These are phyloP conservation scores for Pestalotiopsis sp. DNA, from an alignment of 2,329 filamentous ascomycete genomes.

Conservation along the genomic window DNA sequence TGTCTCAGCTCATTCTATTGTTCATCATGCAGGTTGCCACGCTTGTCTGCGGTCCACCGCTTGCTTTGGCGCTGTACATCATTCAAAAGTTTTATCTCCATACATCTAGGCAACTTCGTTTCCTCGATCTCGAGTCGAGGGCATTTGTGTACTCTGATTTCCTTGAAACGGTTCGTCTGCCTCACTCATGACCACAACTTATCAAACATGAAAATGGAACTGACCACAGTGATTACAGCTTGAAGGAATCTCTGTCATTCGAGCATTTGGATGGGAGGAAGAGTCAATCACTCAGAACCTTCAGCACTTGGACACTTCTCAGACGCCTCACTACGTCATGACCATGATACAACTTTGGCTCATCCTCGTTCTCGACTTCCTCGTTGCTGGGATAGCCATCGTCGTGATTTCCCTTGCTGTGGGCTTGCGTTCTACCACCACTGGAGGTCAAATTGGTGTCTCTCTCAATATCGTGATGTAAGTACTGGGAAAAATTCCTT, in stretches of 20 bases:
- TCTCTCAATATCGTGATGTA: constrained; percentile 24
- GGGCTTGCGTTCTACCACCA: constrained; percentile 8
- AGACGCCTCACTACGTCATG: constrained; percentile 35
- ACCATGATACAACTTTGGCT: constrained; percentile 51
- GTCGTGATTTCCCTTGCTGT: constrained; percentile 42
- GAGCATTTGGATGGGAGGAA: neutral
- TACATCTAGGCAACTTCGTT: constrained; percentile 10
- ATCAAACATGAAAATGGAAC: neutral
- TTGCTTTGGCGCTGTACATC: constrained; percentile 2
- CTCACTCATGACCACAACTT: neutral
- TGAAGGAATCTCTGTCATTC: constrained; percentile 1
- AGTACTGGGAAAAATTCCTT: neutral
- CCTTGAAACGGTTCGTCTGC: constrained; percentile 4
- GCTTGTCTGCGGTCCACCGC: neutral
- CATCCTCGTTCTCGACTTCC: constrained; percentile 46
- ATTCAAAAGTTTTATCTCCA: constrained; percentile 9
- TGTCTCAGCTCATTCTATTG: constrained; percentile 1
- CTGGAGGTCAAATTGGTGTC: constrained; percentile 22
- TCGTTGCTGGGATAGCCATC: constrained; percentile 42
- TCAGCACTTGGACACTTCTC: neutral
- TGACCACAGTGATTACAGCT: neutral
- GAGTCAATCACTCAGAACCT: neutral
- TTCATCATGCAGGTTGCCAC: neutral
- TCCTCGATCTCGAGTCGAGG: constrained; percentile 7
- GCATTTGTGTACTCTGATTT: neutral